These are phyloP conservation scores for Neonectria neomacrospora DNA, from an alignment of 2,329 filamentous ascomycete genomes.

Conservation along the genomic window DNA sequence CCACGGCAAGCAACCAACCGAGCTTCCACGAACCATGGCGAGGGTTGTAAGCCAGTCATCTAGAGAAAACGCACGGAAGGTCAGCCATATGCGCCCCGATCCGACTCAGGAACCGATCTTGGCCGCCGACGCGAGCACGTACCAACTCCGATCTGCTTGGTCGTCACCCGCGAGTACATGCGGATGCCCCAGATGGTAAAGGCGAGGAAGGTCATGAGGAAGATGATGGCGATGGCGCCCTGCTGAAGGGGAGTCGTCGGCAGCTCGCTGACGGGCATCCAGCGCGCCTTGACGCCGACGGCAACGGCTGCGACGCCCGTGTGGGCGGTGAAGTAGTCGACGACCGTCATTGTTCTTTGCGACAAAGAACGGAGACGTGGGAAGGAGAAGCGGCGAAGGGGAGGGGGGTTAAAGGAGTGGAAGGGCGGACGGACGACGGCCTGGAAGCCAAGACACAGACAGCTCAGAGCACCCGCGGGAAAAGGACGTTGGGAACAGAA, in stretches of 20 bases:
- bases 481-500: background rate
- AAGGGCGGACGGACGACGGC: background rate
- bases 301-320: background rate
- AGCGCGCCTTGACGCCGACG: constrained; percentile 22
- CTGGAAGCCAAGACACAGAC: background rate
- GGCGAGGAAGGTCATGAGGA: constrained; percentile 31
- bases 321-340: background rate
- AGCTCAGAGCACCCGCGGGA: background rate
- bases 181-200: constrained; percentile 30
- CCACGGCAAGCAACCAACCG: background rate
- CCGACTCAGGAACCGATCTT: background rate
- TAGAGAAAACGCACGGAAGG: background rate
- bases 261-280: constrained; percentile 26
- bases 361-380: background rate
- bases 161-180: constrained; percentile 32
- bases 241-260: constrained; percentile 35
- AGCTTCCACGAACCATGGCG: constrained; percentile 29
- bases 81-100: constrained; percentile 14
- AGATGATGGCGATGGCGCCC: constrained; percentile 33
- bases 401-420: background rate
- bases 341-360: background rate
- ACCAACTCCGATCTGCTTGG: constrained; percentile 37
- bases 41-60: constrained; percentile 34
- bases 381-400: background rate
- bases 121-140: background rate